Evolutionary conservation across 192 early-diverging fungal species (phyloP), one percentile per base, ranked within the genome.

Genomic region (Allomyces macrogynus): DNA sequence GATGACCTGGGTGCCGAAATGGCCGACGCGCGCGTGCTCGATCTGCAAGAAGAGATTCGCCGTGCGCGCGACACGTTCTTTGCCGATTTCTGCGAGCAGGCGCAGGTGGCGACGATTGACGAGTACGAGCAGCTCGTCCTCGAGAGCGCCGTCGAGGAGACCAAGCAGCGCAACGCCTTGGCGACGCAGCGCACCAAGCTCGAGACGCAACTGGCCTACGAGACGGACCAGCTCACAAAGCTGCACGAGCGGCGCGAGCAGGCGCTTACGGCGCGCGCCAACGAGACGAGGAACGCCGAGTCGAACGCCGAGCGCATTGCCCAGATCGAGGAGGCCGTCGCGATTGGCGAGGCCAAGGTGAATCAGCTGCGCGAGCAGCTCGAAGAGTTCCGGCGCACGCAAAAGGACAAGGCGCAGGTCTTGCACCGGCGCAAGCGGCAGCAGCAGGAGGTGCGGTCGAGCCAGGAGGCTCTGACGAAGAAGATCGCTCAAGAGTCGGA

Each of bases 51-150:
- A 4, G 69, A 64, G 11, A 79, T 89, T 57, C 72, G 74, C 24
- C 65, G 69, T 23, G 75, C 80, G 24, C 84, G 85, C 49, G 83
- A 87, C 64, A 69, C 75, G 18, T 74, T 90, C 8, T 99, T 99
- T 79, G 78, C 76, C 0, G 76, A 74, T 1, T 93, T 99, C 63
- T 97, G 96, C 72, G 61, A 62, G 32, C 66, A 69, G 11, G 83
- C 91, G n/a, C 76, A 79, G 4, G 85, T 97, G 1, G 60, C 73
- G 10, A 87, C 82, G 66, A 84, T 97, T 66, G 85, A 89, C 5
- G 93, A 89, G 65, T 97, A 92, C 69, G 93, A 99, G 69, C 80
- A 81, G 22, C 74, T 80, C 24, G 84, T 86, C 60, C 74, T 89
- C 18, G 78, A 78, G 16, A 69, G 85, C 4, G 74, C 88, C 2